Percentiles rank a stretch among this genome's conserved stretches.
phyloP scores from a whole-genome alignment of 495 filamentous ascomycete genomes.

The Penicillium daleae region DNA sequence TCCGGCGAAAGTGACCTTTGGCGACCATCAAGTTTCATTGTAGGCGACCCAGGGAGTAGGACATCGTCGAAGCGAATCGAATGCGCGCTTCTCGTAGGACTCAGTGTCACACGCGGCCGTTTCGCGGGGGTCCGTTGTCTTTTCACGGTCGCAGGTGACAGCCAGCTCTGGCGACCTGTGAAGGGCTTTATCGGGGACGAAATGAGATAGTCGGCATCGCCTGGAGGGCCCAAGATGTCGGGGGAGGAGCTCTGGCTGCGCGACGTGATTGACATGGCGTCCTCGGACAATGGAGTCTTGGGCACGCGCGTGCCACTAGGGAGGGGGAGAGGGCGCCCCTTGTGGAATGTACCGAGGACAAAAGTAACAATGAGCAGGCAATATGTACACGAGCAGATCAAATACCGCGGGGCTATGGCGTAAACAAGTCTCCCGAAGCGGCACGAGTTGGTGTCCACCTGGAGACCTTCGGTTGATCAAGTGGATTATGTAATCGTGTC shows the following conservation, averaged over 20 bases:
- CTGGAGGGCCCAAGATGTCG: slow-evolving; percentile 51
- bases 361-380: slow-evolving; percentile 7
- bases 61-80: slow-evolving; percentile 52
- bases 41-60: slow-evolving; percentile 46
- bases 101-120: slow-evolving; percentile 43
- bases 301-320: slow-evolving; percentile 35
- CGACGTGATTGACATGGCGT: slow-evolving; percentile 37
- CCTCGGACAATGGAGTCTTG: slow-evolving; percentile 27
- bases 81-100: slow-evolving; percentile 44
- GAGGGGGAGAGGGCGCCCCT: slow-evolving; percentile 29
- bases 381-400: slow-evolving; percentile 13
- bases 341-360: slow-evolving; percentile 25
- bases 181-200: slow-evolving; percentile 51
- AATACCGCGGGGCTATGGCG: slow-evolving; percentile 34
- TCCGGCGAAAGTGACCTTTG: slow-evolving; percentile 43
- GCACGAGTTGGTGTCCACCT: slow-evolving; percentile 23
- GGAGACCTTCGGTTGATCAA: neutral
- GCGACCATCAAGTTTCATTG: slow-evolving; percentile 39
- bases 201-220: slow-evolving; percentile 50
- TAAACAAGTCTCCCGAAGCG: slow-evolving; percentile 47
- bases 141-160: slow-evolving; percentile 43
- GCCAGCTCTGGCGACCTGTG: slow-evolving; percentile 46
- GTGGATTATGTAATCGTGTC: slow-evolving; percentile 24
- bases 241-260: slow-evolving; percentile 50
- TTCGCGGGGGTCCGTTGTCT: slow-evolving; percentile 42